Conservation (phyloP, 2,329 filamentous ascomycete species). For the Verticillium nubilum region DNA sequence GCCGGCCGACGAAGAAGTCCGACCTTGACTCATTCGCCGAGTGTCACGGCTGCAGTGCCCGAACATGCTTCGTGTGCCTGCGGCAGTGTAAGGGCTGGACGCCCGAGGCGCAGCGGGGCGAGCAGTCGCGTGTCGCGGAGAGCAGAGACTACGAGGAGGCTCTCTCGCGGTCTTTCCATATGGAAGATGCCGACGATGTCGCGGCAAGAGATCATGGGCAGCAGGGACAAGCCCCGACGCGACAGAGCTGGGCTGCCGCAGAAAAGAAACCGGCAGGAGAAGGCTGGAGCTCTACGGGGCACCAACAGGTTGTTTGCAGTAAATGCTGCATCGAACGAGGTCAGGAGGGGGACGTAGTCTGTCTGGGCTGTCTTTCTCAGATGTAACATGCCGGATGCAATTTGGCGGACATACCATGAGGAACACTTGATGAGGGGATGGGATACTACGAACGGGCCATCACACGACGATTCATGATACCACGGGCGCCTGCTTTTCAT, state of each 20-base stretch:
- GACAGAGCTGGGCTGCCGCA: background rate
- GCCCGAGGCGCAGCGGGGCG: constrained; percentile 7
- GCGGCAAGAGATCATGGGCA: background rate
- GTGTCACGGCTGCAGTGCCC: constrained; percentile 55
- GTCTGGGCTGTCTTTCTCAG: constrained; percentile 53
- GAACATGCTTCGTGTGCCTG: constrained; percentile 66
- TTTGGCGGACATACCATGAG: background rate
- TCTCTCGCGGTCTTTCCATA: constrained; percentile 40
- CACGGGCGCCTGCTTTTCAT: background rate
- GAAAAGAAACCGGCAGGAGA: constrained; percentile 1
- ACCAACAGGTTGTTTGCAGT: constrained; percentile 56
- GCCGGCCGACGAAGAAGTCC: constrained; percentile 57
- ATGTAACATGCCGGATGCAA: constrained; percentile 21
- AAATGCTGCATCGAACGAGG: constrained; percentile 64
- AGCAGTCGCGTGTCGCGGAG: constrained; percentile 3
- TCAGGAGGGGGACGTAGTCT: constrained; percentile 59
- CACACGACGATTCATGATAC: background rate
- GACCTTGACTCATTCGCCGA: constrained; percentile 62
- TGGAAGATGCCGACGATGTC: constrained; percentile 41
- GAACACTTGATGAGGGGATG: background rate
- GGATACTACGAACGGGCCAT: background rate
- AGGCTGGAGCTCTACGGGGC: constrained; percentile 36
- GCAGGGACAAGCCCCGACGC: background rate
- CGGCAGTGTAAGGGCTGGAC: constrained; percentile 53
- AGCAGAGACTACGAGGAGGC: constrained; percentile 20